phyloP scores from a whole-genome alignment of 1,284 basidiomycete genomes.

The Ganoderma boninense region DNA sequence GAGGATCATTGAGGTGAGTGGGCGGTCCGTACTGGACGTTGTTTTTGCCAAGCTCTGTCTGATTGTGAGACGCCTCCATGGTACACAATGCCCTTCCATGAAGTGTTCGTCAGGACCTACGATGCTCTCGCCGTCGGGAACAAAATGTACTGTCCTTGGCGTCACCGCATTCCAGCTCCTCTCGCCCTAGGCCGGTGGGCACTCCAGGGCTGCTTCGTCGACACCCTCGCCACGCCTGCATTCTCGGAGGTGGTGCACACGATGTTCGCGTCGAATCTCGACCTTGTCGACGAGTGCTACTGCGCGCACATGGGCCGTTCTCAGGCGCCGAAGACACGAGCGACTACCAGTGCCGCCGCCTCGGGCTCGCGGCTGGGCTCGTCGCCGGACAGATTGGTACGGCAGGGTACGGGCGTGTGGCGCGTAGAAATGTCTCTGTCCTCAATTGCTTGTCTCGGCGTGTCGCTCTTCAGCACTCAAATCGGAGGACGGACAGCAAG shows the following conservation, averaged over 20 bases:
- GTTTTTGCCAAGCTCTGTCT: no score
- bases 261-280: constrained; percentile 23
- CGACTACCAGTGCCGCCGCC: constrained; percentile 23
- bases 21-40: no score
- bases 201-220: constrained; percentile 24
- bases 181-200: constrained; percentile 20
- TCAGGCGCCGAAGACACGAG: constrained; percentile 21
- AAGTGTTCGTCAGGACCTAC: no score
- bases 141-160: neutral
- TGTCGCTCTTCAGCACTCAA: constrained; percentile 1
- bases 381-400: constrained; percentile 38
- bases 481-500: neutral
- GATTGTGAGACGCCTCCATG: neutral
- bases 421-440: constrained; percentile 68
- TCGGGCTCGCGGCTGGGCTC: constrained; percentile 15
- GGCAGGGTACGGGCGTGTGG: constrained; percentile 62
- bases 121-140: neutral
- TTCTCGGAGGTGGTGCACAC: constrained; percentile 17
- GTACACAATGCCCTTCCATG: neutral
- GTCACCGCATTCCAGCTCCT: no score
- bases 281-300: constrained; percentile 23
- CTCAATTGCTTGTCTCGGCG: constrained; percentile 58
- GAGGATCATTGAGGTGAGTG: constrained; percentile 6
- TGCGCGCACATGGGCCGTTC: constrained; percentile 22
- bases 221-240: constrained; percentile 20